These are phyloP conservation scores for Rhodotorula toruloides DNA, from an alignment of 768 basidiomycete genomes.

Conservation along the genomic window DNA sequence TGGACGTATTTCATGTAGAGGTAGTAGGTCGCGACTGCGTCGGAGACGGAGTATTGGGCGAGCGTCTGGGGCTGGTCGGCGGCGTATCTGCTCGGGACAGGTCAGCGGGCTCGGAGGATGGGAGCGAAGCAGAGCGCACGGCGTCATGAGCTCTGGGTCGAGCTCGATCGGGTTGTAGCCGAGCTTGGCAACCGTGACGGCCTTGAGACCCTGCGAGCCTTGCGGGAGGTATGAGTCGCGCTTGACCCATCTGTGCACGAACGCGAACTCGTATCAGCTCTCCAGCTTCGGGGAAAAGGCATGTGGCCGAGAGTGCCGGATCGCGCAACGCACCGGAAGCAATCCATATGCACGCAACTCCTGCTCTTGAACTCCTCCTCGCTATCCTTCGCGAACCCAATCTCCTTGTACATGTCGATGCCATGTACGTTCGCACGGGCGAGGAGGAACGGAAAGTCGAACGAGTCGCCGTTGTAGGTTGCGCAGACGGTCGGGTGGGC, in stretches of 20 bases:
- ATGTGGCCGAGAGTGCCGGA: too few species aligned
- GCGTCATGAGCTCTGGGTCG: conserved; percentile 98
- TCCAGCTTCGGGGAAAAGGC: neutral
- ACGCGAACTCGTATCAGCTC: neutral
- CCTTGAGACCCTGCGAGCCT: conserved; percentile 96
- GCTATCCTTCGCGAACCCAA: conserved; percentile 79
- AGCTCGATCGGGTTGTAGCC: conserved; percentile 96
- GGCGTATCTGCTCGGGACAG: conserved; percentile 63
- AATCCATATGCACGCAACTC: conserved; percentile 94
- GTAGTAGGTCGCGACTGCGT: conserved; percentile 99
- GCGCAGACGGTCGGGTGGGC: conserved; percentile 94
- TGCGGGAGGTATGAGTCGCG: conserved; percentile 97
- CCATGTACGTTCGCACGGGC: conserved; percentile 79
- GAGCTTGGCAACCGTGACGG: conserved; percentile 89
- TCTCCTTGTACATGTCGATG: conserved; percentile 94
- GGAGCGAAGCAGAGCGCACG: conserved; percentile 55
- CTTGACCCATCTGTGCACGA: conserved; percentile 71
- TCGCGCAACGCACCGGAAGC: conserved; percentile 73
- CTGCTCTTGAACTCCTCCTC: conserved; percentile 95
- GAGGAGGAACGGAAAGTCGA: conserved; percentile 95
- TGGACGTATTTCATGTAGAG: conserved; percentile 99
- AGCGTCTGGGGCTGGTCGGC: conserved; percentile 89
- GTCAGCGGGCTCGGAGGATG: neutral
- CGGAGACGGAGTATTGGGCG: conserved; percentile 97
- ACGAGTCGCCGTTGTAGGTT: conserved; percentile 98